phyloP scores from a whole-genome alignment of 768 basidiomycete genomes.

The Tulasnella sp. region DNA sequence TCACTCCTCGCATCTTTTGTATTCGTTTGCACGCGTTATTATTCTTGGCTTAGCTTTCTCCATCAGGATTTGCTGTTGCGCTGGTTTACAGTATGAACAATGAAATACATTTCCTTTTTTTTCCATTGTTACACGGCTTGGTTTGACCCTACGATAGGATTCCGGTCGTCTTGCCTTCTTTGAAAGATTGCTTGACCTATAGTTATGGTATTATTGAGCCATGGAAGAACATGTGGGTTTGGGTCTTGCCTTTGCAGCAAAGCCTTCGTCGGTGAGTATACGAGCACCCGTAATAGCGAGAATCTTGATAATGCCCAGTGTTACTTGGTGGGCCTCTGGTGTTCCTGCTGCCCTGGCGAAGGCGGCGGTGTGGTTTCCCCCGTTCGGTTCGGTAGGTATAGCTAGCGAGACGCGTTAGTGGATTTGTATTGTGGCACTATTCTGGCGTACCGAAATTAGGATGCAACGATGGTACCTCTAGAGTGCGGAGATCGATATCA shows the following conservation, averaged over 20 bases:
- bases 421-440: background rate
- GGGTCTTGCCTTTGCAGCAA: conserved; percentile 41
- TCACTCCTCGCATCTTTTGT: no score
- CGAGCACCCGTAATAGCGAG: conserved; percentile 59
- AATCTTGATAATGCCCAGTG: conserved; percentile 54
- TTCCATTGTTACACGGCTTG: no score
- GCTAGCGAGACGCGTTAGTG: conserved; percentile 31
- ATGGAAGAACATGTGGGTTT: background rate
- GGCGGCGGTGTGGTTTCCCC: conserved; percentile 64
- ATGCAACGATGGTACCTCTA: conserved; percentile 49
- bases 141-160: no score
- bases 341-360: conserved; percentile 56
- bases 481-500: background rate
- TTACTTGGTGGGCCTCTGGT: conserved; percentile 48
- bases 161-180: conserved; percentile 2
- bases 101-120: no score
- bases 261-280: conserved; percentile 53
- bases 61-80: no score
- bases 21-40: no score
- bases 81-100: no score
- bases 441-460: conserved; percentile 51
- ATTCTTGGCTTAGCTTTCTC: no score
- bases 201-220: background rate
- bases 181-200: background rate
- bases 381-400: conserved; percentile 57